Base-by-base conservation (phyloP, 345 rosid genomes). In the Rhodamnia rubescens region DNA sequence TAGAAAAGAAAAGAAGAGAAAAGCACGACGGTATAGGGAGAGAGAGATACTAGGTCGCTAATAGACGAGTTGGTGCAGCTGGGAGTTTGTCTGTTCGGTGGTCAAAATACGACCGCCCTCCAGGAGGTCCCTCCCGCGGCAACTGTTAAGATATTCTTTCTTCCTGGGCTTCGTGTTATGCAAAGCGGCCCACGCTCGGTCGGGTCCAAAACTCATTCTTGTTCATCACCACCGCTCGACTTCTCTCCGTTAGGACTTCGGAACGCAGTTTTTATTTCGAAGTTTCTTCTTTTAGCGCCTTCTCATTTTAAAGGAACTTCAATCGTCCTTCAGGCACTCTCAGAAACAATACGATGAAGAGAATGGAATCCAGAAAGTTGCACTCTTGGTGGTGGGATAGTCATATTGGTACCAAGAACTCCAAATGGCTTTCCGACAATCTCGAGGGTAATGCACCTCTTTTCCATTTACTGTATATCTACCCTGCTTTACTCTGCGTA, bases 351-450 rank as follows among this genome's bases (percentile, higher is more conserved):
- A 90, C 58, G 83, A 88, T 92, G 91, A 92, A 89, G 92, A 92
- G 92, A 81, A 84, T 85, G 54, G 89, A 89, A 85, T 89, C 87
- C 20, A 92, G 88, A 82, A 94, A 94, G 88, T 91, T 94, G 54
- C 91, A 96, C 85, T 92, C 95, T 36, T 96, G 96, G 98, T 94
- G 96, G 98, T 93, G 98, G 98, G 96, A 96, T 88, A 92, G 97
- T 89, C 98, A 96, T 81, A 91, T 89, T 59, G 87, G 91, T 89
- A 93, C 95, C 78, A 96, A 92, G 91, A 95, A 93, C 89, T 93
- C 97, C 11, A 93, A 91, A 88, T 95, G 98, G 98, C 97, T 96
- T 84, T 91, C 96, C 32, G 97, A 96, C 85, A 96, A 94, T 91
- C 95, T 94, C 51, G 93, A 93, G 81, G 96, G 98, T 95, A 91